phyloP scores from a whole-genome alignment of 768 basidiomycete species.

The Hygrophoropsis aurantiaca region DNA sequence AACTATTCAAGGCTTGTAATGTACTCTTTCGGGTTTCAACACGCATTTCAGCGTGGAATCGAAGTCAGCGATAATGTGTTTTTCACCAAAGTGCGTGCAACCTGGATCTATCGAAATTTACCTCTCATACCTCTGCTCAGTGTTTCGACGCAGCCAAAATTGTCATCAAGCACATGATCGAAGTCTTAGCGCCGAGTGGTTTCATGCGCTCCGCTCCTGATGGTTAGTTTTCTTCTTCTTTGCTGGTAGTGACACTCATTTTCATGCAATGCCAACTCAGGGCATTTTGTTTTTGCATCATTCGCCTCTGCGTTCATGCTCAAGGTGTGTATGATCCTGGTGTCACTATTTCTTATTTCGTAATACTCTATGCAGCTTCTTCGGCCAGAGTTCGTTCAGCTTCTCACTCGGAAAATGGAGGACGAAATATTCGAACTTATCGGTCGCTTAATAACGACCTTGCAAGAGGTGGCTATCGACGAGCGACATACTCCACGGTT shows the following conservation, averaged over 20 bases:
- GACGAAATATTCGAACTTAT: conserved; percentile 73
- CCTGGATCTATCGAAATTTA: no score
- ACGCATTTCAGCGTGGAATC: conserved; percentile 73
- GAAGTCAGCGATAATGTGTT: conserved; percentile 61
- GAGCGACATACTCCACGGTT: conserved; percentile 79
- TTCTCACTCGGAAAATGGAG: conserved; percentile 58
- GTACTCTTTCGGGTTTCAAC: conserved; percentile 86
- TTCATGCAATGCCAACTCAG: conserved; percentile 35
- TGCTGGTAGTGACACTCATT: background rate
- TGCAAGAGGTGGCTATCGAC: conserved; percentile 77
- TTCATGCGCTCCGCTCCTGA: conserved; percentile 81
- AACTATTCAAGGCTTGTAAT: conserved; percentile 80
- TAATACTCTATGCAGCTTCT: conserved; percentile 47
- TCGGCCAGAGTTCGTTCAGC: conserved; percentile 68
- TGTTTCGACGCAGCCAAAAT: conserved; percentile 70
- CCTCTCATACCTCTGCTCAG: conserved; percentile 30
- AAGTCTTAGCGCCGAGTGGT: conserved; percentile 64
- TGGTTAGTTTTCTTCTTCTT: conserved; percentile 40
- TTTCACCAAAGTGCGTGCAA: conserved; percentile 56
- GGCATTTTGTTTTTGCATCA: conserved; percentile 75
- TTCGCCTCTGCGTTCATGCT: conserved; percentile 84
- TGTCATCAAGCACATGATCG: conserved; percentile 65
- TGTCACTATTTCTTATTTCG: background rate
- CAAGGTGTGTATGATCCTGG: conserved; percentile 47
- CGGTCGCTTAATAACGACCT: conserved; percentile 66